Evolutionary conservation across 2,329 filamentous ascomycete species (phyloP).

Genomic region (Dothideomycetes sp.): DNA sequence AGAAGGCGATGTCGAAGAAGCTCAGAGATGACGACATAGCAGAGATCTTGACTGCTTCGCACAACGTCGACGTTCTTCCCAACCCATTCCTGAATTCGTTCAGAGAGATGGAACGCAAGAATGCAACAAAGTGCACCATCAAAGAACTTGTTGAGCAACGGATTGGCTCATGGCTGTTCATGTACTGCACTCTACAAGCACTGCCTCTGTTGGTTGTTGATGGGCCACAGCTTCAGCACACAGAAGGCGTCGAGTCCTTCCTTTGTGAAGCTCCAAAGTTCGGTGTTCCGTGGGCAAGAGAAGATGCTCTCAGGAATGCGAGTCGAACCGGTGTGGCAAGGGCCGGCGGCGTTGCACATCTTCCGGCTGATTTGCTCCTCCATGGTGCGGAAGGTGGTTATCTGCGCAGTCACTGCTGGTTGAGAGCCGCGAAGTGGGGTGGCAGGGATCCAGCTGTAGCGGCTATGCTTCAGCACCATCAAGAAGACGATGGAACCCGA

Average conservation of each 20-base stretch:
- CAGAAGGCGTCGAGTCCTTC: constrained; percentile 71
- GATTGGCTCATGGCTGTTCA: constrained; percentile 71
- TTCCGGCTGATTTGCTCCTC: constrained; percentile 56
- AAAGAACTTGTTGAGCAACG: constrained; percentile 63
- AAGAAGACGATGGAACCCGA: constrained; percentile 19
- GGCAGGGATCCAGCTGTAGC: constrained; percentile 30
- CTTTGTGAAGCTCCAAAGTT: constrained; percentile 66
- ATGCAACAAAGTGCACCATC: constrained; percentile 54
- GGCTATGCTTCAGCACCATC: constrained; percentile 22
- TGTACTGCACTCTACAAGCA: constrained; percentile 69
- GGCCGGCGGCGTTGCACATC: constrained; percentile 56
- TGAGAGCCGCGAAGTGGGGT: constrained; percentile 53
- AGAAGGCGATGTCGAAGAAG: constrained; percentile 60
- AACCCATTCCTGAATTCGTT: constrained; percentile 60
- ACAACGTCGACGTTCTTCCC: constrained; percentile 63
- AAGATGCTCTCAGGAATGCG: constrained; percentile 41
- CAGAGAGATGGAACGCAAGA: constrained; percentile 60
- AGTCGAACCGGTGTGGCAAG: constrained; percentile 61
- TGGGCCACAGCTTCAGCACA: constrained; percentile 58
- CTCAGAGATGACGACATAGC: constrained; percentile 71
- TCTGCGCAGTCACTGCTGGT: constrained; percentile 61
- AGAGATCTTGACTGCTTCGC: constrained; percentile 67
- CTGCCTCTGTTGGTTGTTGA: constrained; percentile 71
- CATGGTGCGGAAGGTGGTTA: constrained; percentile 61
- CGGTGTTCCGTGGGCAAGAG: constrained; percentile 63